Base-by-base conservation (phyloP, 805 yeast genomes). In the Lipomyces kockii region DNA sequence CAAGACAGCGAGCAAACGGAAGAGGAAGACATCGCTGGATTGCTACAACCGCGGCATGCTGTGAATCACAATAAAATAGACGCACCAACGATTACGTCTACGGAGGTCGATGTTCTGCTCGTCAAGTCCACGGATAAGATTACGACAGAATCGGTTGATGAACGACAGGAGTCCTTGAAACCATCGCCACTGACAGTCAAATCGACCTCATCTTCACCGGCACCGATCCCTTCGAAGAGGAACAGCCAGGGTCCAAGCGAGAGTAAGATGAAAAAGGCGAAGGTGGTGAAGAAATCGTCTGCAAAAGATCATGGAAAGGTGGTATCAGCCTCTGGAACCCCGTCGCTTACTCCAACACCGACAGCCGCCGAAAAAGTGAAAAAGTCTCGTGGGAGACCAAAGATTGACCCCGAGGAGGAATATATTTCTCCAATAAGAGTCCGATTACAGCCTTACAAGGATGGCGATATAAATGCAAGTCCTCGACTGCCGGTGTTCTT, bases 381-480 rank as follows among this genome's bases (percentile, higher is more conserved):
- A 37, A 39, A 34, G n/a, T 22, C 67, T n/a, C 62, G 58, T 22
- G 53, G 51, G 46, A 27, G 35, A 12, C 17, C 43, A 3, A 51
- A 55, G 29, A 9, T 11, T 35, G 49, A 34, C 22, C 29, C 9
- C n/a, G 49, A 37, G 2, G 64, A 61, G 12, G 63, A 60, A 8
- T 68, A 65, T 34, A 63, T 56, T 37, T 59, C 66, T 7, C 70
- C 69, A 6, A 20, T 70, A 12, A 59, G 73, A 11, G 49, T 66
- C 27, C 58, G 62, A 14, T 55, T 62, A 29, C 74, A 73, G 8
- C 69, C 74, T 2, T 68, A 67, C 63, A 72, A 69, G 49, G 65
- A 57, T 29, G 69, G 58, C 12, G 72, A 68, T 49, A 22, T 64
- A 27, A 51, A 61, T 25, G 54, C 69, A 11, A 22, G 46, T 37